Base-by-base conservation (phyloP, 306 rosid genomes). In the Canavalia gladiata region DNA sequence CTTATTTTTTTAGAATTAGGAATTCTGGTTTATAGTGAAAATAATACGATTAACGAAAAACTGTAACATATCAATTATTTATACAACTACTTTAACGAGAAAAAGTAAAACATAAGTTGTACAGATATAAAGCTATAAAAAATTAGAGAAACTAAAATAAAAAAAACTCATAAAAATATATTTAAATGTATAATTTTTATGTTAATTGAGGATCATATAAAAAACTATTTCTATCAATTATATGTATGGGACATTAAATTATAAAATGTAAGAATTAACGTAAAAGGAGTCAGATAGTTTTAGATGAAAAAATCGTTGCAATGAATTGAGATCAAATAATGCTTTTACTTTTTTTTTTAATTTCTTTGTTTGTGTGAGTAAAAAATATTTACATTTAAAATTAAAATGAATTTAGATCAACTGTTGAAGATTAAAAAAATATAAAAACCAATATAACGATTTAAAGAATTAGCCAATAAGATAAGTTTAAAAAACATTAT, bases 241-340 rank as follows among this genome's bases (percentile, higher is more conserved):
- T 39, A 72, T 41, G 29, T 10, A 80, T 51, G 79, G 12, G 35
- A 42, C 8, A 30, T 60, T 37, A 13, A 55, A 74, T 35, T 42
- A 56, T 37, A 6, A 74, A 65, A 47, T 70, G 51, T 28, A n/a
- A 29, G 60, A 39, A 60, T 80, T 52, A 58, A 62, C 25, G 7
- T 9, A 68, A 28, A 2, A 68, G 18, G 69, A 6, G 25, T 33
- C 5, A 37, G 45, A 2, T 34, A 30, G n/a, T 33, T 37, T 18
- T 5, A 31, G 67, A 60, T 10, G 42, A 33, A 31, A 31, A 60
- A n/a, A 8, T n/a, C 6, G 5, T 66, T 66, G 35, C 33, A 3
- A n/a, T 65, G 7, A 39, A n/a, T 65, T 18, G 33, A 30, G 7
- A 8, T 64, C 72, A 41, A 43, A 18, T 18, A 3, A 1, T 43